These are phyloP conservation scores for Fraxinus angustifolia DNA, from an alignment of 305 asterid species.

Conservation along the genomic window DNA sequence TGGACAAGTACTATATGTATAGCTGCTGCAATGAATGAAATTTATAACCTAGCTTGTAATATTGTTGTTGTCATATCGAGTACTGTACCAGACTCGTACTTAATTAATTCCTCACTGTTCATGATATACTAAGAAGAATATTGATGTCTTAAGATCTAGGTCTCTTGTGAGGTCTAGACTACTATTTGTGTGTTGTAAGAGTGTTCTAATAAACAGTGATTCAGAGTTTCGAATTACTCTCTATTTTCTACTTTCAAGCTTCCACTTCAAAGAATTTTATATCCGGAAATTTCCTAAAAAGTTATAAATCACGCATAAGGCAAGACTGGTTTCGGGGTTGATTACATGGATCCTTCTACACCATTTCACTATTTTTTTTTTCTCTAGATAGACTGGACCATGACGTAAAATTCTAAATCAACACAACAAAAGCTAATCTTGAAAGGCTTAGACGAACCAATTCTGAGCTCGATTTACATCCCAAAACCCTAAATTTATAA, in stretches of 20 bases:
- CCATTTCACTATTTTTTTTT: background rate
- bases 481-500: background rate
- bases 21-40: slow-evolving; percentile 73
- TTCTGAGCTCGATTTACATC: background rate
- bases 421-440: background rate
- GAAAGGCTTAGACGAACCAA: background rate
- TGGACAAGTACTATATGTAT: slow-evolving; percentile 81
- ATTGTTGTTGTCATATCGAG: background rate
- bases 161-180: slow-evolving; percentile 11
- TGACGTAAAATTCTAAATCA: background rate
- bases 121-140: background rate
- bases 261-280: background rate
- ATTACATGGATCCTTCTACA: background rate
- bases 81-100: background rate
- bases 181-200: background rate
- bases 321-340: background rate
- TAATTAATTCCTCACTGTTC: background rate
- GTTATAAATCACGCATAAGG: background rate
- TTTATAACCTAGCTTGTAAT: background rate
- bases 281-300: background rate
- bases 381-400: background rate
- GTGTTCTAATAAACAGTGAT: slow-evolving; percentile 6
- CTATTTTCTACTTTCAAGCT: background rate
- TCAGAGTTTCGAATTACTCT: background rate
- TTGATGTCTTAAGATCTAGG: background rate